These are phyloP conservation scores for Cytospora piceicola DNA, from an alignment of 2,329 filamentous ascomycete species.

Conservation along the genomic window DNA sequence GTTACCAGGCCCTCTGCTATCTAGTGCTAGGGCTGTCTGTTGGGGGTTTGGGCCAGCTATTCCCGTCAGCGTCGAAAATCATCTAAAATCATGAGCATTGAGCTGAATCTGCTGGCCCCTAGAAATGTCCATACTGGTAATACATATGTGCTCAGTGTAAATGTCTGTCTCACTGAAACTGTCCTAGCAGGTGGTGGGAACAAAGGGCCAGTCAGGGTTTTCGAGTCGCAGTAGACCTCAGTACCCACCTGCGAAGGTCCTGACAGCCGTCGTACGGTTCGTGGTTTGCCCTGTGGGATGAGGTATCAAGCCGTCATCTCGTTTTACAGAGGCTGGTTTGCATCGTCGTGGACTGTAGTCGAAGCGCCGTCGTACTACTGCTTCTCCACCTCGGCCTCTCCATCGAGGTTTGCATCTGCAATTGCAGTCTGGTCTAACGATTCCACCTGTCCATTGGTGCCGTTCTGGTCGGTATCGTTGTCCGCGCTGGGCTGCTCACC, in stretches of 20 bases:
- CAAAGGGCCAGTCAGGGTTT: too few species aligned
- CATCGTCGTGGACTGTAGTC: neutral
- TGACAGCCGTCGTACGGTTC: neutral
- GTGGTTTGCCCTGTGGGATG: too few species aligned
- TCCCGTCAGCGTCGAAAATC: slow-evolving; percentile 10
- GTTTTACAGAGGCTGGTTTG: neutral
- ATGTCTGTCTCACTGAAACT: neutral
- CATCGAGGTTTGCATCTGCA: slow-evolving; percentile 7
- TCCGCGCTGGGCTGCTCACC: slow-evolving; percentile 1
- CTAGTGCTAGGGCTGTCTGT: neutral
- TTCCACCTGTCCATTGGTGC: slow-evolving; percentile 5
- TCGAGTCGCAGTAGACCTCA: too few species aligned
- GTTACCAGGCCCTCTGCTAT: neutral
- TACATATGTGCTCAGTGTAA: neutral
- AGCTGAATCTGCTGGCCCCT: neutral
- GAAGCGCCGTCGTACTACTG: neutral
- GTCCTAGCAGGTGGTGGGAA: neutral
- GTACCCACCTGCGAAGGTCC: neutral
- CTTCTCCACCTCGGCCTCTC: slow-evolving; percentile 3
- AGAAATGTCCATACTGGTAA: slow-evolving; percentile 4
- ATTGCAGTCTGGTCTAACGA: slow-evolving; percentile 1
- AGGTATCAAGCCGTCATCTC: neutral
- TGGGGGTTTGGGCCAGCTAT: neutral
- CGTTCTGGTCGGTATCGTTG: slow-evolving; percentile 4
- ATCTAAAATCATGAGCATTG: slow-evolving; percentile 16